Evolutionary conservation across 2,329 filamentous ascomycete species (phyloP).

Genomic region (Botryotinia convoluta): DNA sequence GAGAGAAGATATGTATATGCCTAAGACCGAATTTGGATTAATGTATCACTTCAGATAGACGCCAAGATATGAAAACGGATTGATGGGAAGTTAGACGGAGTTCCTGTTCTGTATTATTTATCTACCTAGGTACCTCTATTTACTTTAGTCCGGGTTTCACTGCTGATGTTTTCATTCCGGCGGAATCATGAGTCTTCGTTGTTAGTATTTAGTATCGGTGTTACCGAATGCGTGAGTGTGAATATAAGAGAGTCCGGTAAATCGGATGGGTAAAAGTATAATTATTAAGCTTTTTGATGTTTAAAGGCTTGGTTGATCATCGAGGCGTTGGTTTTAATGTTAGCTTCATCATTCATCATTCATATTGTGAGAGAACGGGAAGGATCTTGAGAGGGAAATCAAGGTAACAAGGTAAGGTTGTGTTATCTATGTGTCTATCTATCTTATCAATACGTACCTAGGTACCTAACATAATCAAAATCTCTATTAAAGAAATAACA

Average conservation of each 20-base stretch:
- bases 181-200: background rate
- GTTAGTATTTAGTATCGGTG: background rate
- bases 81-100: background rate
- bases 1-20: background rate
- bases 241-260: background rate
- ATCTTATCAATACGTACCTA: background rate
- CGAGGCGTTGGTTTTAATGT: background rate
- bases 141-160: background rate
- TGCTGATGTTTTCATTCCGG: background rate
- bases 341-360: background rate
- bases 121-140: background rate
- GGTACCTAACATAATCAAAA: background rate
- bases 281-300: background rate
- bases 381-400: background rate
- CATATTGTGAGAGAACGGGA: too few species aligned
- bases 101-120: background rate
- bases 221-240: background rate
- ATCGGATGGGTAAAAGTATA: background rate
- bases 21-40: background rate
- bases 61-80: constrained; percentile 8
- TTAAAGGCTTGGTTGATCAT: background rate
- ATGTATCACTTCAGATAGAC: background rate
- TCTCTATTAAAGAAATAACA: background rate
- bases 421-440: background rate
- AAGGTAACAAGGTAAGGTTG: too few species aligned